These are phyloP conservation scores for Gastrolobium bilobum DNA, from an alignment of 306 rosid species.

Conservation along the genomic window DNA sequence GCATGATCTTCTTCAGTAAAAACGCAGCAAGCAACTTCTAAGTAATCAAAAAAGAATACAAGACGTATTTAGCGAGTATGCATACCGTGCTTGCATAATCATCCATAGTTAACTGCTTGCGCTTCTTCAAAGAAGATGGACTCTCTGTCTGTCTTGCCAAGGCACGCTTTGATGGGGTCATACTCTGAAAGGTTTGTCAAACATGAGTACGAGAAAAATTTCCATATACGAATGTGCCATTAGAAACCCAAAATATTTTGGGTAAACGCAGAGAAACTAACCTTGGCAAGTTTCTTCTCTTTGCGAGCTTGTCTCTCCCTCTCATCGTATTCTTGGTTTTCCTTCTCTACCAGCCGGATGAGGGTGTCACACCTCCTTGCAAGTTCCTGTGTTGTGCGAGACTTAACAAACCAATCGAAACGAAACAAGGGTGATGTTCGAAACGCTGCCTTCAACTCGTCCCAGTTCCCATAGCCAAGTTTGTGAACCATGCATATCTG, in stretches of 20 bases:
- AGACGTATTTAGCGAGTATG: background rate
- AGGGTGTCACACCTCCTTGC: slow-evolving; percentile 99
- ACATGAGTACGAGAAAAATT: slow-evolving; percentile 12
- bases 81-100: slow-evolving; percentile 77
- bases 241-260: slow-evolving; percentile 25
- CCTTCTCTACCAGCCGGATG: slow-evolving; percentile 95
- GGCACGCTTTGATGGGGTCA: slow-evolving; percentile 91
- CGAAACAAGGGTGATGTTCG: slow-evolving; percentile 97
- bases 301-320: slow-evolving; percentile 99
- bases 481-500: slow-evolving; percentile 99
- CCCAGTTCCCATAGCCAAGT: slow-evolving; percentile 99
- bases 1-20: slow-evolving; percentile 37
- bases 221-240: background rate
- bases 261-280: slow-evolving; percentile 40
- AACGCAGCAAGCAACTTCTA: slow-evolving; percentile 2
- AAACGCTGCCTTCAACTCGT: slow-evolving; percentile 96
- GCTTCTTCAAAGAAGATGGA: slow-evolving; percentile 77
- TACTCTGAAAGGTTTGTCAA: slow-evolving; percentile 63
- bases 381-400: slow-evolving; percentile 99
- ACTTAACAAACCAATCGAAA: slow-evolving; percentile 99
- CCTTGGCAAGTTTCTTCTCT: slow-evolving; percentile 99
- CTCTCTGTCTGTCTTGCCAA: slow-evolving; percentile 82
- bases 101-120: slow-evolving; percentile 88
- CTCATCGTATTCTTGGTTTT: slow-evolving; percentile 98
- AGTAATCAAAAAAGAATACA: slow-evolving; percentile 22